Base-by-base conservation (phyloP, 2,329 filamentous ascomycete genomes). In the Monosporascus ibericus region DNA sequence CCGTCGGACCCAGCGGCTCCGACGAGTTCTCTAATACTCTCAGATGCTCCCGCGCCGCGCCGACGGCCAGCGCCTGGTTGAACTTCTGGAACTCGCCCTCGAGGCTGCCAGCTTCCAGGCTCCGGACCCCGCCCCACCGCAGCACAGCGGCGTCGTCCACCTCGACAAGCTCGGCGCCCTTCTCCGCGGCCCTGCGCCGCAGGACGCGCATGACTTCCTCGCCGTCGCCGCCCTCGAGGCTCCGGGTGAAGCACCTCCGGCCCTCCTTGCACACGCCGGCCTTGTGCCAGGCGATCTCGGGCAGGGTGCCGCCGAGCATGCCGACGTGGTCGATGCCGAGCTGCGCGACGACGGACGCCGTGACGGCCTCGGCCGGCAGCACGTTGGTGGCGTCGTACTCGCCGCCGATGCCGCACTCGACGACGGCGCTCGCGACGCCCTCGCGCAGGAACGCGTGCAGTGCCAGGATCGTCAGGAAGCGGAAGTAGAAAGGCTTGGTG, bases 341-440 rank as follows among this genome's bases (percentile, higher is more conserved):
- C 63, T 86, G 90, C 20, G 90, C 86, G 38, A 96, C 84, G 0
- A 87, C 88, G 1, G 84, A 81, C 1, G 85, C 86, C 6, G 81
- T 85, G 1, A 91, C 87, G 14, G 81, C 77, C 11, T 78, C 75
- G 0, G 72, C 51, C 0, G 77, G 76, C 6, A 99, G 70, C 22
- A 97, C 81, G 64, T 97, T 97, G 9, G 94, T 99, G 27, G 88
- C 87, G 65, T 97, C 92, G 63, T 91, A 91, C 71, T 96, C 90
- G 48, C 92, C 94, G 17, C 94, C 94, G 57, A 97, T 95, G 1
- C 94, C 94, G 63, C 90, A 95, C 71, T 99, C 94, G 36, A 97
- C 79, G 9, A 97, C 84, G 0, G 90, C 92, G 18, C 84, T 84
- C 57, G 85, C 78, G 0, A 96, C 85, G 1, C 86, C 85, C 66